Evolutionary conservation across 805 yeast species (phyloP).

Genomic region (Candida silvatica): DNA sequence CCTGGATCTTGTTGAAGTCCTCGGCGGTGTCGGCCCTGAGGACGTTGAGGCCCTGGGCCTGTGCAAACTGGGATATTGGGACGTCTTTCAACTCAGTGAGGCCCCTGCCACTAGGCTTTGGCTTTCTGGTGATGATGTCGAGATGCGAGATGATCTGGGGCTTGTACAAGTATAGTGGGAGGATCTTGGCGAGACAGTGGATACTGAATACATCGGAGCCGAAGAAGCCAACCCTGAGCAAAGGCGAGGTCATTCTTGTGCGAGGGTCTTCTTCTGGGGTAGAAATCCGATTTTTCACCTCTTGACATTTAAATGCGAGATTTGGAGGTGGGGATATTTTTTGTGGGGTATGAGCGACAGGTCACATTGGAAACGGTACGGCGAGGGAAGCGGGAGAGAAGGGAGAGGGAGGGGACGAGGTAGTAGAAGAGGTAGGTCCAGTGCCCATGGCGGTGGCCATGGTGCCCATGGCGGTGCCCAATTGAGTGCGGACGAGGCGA

Average conservation of each 20-base stretch:
- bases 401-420: not conserved
- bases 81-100: slow-evolving; percentile 37
- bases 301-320: no score
- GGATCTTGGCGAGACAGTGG: slow-evolving; percentile 34
- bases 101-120: slow-evolving; percentile 60
- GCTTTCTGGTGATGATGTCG: slow-evolving; percentile 55
- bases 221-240: slow-evolving; percentile 49
- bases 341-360: no score
- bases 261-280: no score
- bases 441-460: no score
- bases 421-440: no score
- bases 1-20: slow-evolving; percentile 26
- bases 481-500: no score
- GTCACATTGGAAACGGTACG: no score
- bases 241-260: no score
- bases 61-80: slow-evolving; percentile 41
- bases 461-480: no score
- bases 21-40: slow-evolving; percentile 41
- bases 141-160: slow-evolving; percentile 19
- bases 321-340: no score
- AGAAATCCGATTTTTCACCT: no score
- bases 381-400: no score
- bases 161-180: slow-evolving; percentile 12
- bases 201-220: slow-evolving; percentile 74
- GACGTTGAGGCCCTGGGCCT: slow-evolving; percentile 24